phyloP scores from a whole-genome alignment of 208 protist species.

The Crithidia fasciculata region DNA sequence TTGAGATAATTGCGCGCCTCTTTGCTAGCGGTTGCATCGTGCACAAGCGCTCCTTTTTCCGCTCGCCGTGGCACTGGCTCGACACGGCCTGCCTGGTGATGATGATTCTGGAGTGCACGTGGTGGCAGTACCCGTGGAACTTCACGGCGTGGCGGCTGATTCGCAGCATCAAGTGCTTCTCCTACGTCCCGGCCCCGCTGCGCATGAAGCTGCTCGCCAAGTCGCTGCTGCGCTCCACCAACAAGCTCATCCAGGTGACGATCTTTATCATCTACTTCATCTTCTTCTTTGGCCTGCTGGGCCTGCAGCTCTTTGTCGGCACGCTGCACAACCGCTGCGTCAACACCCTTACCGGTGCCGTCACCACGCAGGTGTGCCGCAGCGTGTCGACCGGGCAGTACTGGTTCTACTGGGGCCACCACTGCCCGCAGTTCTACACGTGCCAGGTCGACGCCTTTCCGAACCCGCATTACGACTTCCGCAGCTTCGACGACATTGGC shows the following conservation, averaged over 20 bases:
- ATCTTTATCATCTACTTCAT: conserved; percentile 84
- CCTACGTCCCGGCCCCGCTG: conserved; percentile 74
- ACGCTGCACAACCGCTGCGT: conserved; percentile 84
- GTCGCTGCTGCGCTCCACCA: conserved; percentile 86
- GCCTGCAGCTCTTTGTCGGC: conserved; percentile 86
- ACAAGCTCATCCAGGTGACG: conserved; percentile 66
- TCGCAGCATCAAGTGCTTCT: conserved; percentile 83
- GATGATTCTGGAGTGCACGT: conserved; percentile 79
- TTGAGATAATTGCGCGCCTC: conserved; percentile 85
- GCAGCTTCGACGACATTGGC: conserved; percentile 92
- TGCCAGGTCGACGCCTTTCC: conserved; percentile 57
- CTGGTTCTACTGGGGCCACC: conserved; percentile 81
- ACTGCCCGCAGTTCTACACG: conserved; percentile 53
- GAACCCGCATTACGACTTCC: conserved; percentile 86
- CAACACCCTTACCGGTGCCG: conserved; percentile 50
- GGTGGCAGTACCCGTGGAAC: conserved; percentile 77
- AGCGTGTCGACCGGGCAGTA: conserved; percentile 52
- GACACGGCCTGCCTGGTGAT: conserved; percentile 89
- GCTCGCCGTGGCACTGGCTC: conserved; percentile 92
- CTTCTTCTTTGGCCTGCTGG: conserved; percentile 90
- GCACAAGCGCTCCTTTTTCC: conserved; percentile 84
- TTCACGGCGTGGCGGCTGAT: conserved; percentile 90
- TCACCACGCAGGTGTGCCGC: conserved; percentile 71
- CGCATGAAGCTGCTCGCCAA: conserved; percentile 88
- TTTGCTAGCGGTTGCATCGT: conserved; percentile 85